A percentile compares a stretch with the other conserved stretches of the same genome.
These are phyloP conservation scores for Coemansia sp. DNA, from an alignment of 192 early-diverging fungal species.

Conservation along the genomic window DNA sequence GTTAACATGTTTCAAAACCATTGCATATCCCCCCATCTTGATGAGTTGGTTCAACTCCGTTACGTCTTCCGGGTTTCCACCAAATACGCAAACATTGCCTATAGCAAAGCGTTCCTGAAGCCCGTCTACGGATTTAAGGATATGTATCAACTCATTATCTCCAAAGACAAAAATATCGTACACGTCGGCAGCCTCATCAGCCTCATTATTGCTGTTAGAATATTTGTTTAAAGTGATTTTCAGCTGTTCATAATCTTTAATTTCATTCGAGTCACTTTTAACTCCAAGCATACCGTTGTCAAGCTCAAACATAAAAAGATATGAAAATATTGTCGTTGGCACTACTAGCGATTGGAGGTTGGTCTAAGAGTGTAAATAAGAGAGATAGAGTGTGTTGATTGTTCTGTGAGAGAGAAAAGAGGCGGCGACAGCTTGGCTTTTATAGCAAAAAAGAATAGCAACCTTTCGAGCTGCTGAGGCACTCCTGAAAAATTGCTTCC, in stretches of 20 bases:
- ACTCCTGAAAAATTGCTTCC: background rate
- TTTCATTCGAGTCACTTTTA: background rate
- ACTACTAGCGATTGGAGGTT: background rate
- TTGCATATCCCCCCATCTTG: too few relatives aligned
- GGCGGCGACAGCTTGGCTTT: background rate
- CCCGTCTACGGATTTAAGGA: too few relatives aligned
- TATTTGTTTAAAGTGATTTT: too few relatives aligned
- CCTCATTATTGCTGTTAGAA: too few relatives aligned
- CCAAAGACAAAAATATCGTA: too few relatives aligned
- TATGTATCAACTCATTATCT: too few relatives aligned
- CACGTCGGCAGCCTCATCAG: too few relatives aligned
- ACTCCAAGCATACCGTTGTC: background rate
- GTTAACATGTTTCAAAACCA: too few relatives aligned
- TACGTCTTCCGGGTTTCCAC: too few relatives aligned
- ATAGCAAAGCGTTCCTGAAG: too few relatives aligned
- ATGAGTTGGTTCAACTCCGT: too few relatives aligned
- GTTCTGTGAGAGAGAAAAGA: background rate
- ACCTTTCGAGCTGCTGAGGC: background rate
- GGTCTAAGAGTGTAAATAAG: background rate
- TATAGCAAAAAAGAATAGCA: background rate
- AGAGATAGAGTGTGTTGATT: background rate
- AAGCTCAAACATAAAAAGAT: background rate
- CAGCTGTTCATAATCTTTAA: background rate
- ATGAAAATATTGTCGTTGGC: background rate
- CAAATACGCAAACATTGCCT: too few relatives aligned